Percentiles rank a stretch among this genome's conserved stretches.
These are phyloP conservation scores for Phyllosticta citribraziliensis DNA, from an alignment of 2,329 filamentous ascomycete genomes.

Conservation along the genomic window DNA sequence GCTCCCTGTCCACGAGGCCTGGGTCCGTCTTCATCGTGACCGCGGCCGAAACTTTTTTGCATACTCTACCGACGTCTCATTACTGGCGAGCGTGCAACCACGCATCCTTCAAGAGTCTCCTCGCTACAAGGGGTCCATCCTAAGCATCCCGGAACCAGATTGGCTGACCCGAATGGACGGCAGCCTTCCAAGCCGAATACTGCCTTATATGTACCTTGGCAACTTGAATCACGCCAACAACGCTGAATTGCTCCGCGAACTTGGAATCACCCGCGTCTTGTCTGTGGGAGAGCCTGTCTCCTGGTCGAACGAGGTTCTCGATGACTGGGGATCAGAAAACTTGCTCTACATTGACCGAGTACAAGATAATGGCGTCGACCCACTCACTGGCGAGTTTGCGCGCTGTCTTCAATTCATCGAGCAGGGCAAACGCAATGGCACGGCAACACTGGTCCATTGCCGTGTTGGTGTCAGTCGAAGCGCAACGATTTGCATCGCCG, in stretches of 20 bases:
- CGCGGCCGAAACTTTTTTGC: conserved; percentile 91
- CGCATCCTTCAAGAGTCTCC: conserved; percentile 67
- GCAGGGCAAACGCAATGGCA: conserved; percentile 63
- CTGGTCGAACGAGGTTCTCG: conserved; percentile 61
- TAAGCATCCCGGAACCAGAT: conserved; percentile 54
- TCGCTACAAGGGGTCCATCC: conserved; percentile 37
- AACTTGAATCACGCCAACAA: conserved; percentile 94
- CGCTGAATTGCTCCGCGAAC: conserved; percentile 63
- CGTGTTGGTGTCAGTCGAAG: conserved; percentile 91
- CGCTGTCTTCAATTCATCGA: conserved; percentile 87
- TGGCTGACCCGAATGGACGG: conserved; percentile 85
- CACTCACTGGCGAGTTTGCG: conserved; percentile 74
- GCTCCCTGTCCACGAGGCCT: conserved; percentile 69
- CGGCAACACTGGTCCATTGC: conserved; percentile 88
- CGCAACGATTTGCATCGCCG: conserved; percentile 97
- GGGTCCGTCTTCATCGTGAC: conserved; percentile 72
- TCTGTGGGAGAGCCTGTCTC: conserved; percentile 84
- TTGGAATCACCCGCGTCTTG: conserved; percentile 80
- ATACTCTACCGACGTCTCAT: conserved; percentile 78
- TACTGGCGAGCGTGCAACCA: conserved; percentile 67
- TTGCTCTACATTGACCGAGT: conserved; percentile 74
- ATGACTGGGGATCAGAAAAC: conserved; percentile 68
- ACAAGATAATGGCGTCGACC: conserved; percentile 95
- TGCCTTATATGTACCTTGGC: conserved; percentile 93
- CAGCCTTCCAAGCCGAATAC: conserved; percentile 76